Conservation (phyloP, 1,284 basidiomycete genomes). For the Amylostereum areolatum region DNA sequence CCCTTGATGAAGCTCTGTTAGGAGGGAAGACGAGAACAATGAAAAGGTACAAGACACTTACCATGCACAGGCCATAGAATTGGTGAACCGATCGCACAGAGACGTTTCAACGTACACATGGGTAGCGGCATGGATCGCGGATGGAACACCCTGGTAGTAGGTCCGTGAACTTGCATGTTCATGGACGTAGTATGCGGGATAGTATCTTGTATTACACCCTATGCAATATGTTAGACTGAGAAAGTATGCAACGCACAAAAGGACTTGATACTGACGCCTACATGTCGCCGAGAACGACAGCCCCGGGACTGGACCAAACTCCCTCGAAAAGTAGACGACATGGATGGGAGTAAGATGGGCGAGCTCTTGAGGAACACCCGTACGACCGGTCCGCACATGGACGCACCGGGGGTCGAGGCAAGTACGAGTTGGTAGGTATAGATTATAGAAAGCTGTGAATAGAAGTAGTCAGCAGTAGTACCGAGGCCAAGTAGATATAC, state of each 20-base stretch:
- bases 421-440: background rate
- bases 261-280: background rate
- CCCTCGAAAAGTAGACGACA: background rate
- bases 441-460: background rate
- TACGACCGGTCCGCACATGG: background rate
- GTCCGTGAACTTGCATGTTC: background rate
- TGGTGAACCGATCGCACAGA: background rate
- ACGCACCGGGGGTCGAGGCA: too few relatives aligned
- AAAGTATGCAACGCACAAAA: background rate
- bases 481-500: background rate
- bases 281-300: background rate
- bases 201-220: background rate
- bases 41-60: background rate
- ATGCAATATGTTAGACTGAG: background rate
- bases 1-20: background rate
- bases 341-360: background rate
- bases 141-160: background rate
- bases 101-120: background rate
- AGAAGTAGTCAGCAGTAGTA: background rate
- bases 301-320: background rate
- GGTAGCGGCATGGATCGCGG: background rate
- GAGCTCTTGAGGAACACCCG: background rate
- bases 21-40: background rate
- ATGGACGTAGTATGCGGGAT: background rate
- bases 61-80: background rate